These are phyloP conservation scores for Lichtheimia ramosa DNA, from an alignment of 371 early-diverging fungal genomes.

Conservation along the genomic window DNA sequence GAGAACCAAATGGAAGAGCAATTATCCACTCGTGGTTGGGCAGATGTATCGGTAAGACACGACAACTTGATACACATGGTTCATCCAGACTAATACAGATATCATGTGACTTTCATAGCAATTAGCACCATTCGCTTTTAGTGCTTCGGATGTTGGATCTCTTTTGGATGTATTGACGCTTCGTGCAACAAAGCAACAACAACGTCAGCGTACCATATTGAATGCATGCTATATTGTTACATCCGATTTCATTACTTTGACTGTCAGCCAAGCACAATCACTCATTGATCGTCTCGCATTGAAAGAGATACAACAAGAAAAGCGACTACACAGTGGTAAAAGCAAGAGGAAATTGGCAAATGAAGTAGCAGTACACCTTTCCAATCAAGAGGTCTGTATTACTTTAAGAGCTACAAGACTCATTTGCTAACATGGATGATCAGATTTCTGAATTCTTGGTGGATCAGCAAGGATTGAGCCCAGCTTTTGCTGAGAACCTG, in stretches of 20 bases:
- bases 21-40: conserved; percentile 12
- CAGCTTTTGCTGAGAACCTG: conserved; percentile 11
- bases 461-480: conserved; percentile 3
- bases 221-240: conserved; percentile 15
- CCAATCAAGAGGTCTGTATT: conserved; percentile 7
- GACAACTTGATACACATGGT: background rate
- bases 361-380: conserved; percentile 8
- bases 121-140: conserved; percentile 18
- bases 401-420: background rate
- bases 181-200: conserved; percentile 1
- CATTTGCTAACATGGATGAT: background rate
- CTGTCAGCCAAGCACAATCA: conserved; percentile 11
- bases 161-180: conserved; percentile 10
- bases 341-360: conserved; percentile 11
- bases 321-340: conserved; percentile 18
- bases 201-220: conserved; percentile 8
- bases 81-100: background rate
- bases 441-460: conserved; percentile 15
- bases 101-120: conserved; percentile 7
- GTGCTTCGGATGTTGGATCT: conserved; percentile 11
- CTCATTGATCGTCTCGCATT: conserved; percentile 16
- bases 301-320: conserved; percentile 14
- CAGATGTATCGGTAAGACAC: conserved; percentile 16
- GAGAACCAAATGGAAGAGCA: conserved; percentile 8
- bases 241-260: conserved; percentile 3